A percentile compares a stretch with the other conserved stretches of the same genome.
Evolutionary conservation across 2,329 filamentous ascomycete species (phyloP).

Genomic region (Penicillium hesseltinei): DNA sequence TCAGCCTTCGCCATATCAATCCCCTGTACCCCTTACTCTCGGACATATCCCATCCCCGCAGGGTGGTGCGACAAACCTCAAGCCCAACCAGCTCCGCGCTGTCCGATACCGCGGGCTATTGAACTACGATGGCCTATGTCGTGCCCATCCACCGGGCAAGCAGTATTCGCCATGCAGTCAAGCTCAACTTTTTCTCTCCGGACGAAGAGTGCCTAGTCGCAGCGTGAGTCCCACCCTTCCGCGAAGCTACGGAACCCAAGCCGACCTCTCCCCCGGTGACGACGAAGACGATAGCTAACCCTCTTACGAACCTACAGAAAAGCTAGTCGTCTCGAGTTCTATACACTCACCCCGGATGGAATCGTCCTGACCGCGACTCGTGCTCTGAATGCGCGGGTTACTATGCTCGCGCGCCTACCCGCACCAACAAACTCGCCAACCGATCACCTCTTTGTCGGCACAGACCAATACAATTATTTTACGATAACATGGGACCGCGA

Average conservation of each 20-base stretch:
- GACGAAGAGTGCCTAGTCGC: constrained; percentile 81
- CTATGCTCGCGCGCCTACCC: constrained; percentile 63
- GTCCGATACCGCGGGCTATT: constrained; percentile 1
- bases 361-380: constrained; percentile 66
- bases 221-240: constrained; percentile 62
- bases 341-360: constrained; percentile 58
- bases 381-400: constrained; percentile 78
- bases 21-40: background rate
- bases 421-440: constrained; percentile 66
- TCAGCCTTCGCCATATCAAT: background rate
- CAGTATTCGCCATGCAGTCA: constrained; percentile 84
- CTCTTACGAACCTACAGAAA: constrained; percentile 11
- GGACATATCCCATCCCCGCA: background rate
- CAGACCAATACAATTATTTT: constrained; percentile 86
- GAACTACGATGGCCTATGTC: constrained; percentile 76
- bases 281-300: constrained; percentile 7
- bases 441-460: constrained; percentile 89
- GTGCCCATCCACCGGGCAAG: constrained; percentile 90
- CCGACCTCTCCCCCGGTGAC: background rate
- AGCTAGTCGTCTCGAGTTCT: constrained; percentile 55
- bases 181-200: constrained; percentile 69
- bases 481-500: constrained; percentile 76
- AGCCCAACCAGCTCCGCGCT: constrained; percentile 13
- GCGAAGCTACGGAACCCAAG: background rate
- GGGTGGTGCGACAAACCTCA: constrained; percentile 5